Percentiles rank a stretch among this genome's conserved stretches.
Evolutionary conservation across 2,329 filamentous ascomycete genomes (phyloP).

Genomic region (Geosmithia putterillii): DNA sequence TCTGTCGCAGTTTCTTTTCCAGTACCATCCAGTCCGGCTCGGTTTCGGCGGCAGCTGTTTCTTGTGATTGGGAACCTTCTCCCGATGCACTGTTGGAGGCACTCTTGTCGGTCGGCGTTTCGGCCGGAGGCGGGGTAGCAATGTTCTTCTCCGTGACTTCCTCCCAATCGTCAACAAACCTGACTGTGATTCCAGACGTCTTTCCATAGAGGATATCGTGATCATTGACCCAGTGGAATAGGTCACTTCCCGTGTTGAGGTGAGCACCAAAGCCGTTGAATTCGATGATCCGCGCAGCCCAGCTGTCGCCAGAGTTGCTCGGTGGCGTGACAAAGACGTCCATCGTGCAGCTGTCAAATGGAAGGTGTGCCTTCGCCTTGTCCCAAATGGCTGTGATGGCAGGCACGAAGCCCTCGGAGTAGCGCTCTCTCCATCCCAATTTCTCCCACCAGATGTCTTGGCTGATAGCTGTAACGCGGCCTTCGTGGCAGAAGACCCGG

Average conservation of each 20-base stretch:
- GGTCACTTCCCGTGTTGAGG: not conserved
- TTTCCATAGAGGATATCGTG: not conserved
- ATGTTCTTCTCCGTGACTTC: not conserved
- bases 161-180: not conserved
- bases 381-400: too few species aligned
- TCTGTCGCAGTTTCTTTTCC: not conserved
- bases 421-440: too few species aligned
- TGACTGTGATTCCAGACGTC: not conserved
- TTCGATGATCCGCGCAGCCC: not conserved
- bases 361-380: not conserved
- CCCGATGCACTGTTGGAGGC: not conserved
- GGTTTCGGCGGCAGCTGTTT: not conserved
- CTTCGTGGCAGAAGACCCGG: too few species aligned
- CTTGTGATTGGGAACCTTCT: too few species aligned
- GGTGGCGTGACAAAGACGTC: not conserved
- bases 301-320: not conserved
- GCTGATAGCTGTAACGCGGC: too few species aligned
- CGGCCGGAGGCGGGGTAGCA: not conserved
- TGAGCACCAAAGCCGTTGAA: not conserved
- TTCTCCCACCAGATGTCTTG: too few species aligned
- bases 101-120: not conserved
- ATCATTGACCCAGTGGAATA: not conserved
- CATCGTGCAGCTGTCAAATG: not conserved
- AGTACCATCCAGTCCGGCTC: not conserved
- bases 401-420: too few species aligned